Base-by-base conservation (phyloP, 805 yeast species). In the Candida jianshihensis region DNA sequence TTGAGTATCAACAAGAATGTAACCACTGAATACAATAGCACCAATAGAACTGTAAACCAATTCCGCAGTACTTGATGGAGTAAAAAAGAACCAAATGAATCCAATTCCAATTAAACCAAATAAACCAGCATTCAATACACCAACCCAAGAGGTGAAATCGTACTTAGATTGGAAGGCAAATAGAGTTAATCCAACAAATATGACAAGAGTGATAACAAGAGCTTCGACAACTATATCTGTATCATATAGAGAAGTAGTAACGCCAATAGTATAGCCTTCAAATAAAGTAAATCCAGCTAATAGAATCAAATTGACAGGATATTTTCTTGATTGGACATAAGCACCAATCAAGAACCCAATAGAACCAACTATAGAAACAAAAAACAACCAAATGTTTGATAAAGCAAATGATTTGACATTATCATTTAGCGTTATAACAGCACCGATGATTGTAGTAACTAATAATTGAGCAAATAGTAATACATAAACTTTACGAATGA, bases 1-100 rank as follows among this genome's bases (percentile, higher is more conserved):
- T 59, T 87, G 95, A 16, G 95, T 87, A 57, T 87, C 96, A 31
- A 85, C 74, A 34, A 87, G 60, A 40, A 88, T 70, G 53, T 81
- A 86, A 5, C 77, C 73, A 12, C 80, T 66, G 59, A 87, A 87
- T 3, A 87, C 60, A 29, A 81, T 50, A 5, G 94, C 92, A 18
- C 92, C 95, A 30, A 80, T 54, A 42, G 77, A 74, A 22, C 88
- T 74, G 61, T 82, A 86, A 4, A 78, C 60, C 43, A 81, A 56
- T 48, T 83, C 88, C 32, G 73, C 59, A n/a, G 68, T 64, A 57
- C 37, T 69, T 55, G 59, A 69, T 68, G 26, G 85, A 71, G 54
- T 33, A 43, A 86, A 71, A 59, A 87, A 81, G 64, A 83, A 64
- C 45, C 73, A 60, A n/a, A 81, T 66, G 34, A 87, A 63, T 1